Conservation (phyloP, 805 yeast genomes). For the Zygosaccharomyces bisporus region DNA sequence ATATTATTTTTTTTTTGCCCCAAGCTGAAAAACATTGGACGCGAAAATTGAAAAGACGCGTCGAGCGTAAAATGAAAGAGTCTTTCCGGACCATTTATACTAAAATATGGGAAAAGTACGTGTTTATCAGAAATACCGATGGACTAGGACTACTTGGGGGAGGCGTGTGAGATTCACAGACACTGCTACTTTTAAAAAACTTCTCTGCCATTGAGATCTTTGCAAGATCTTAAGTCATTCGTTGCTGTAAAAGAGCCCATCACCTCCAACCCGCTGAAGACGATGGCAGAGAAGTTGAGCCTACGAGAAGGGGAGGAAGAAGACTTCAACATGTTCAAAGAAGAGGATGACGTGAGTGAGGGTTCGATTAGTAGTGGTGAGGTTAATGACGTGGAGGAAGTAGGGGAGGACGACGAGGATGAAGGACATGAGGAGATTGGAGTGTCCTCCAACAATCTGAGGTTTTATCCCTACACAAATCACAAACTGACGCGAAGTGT, state of each 20-base stretch:
- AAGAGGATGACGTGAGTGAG: constrained; percentile 8
- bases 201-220: constrained; percentile 4
- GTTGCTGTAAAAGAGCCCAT: background rate
- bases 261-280: background rate
- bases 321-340: constrained; percentile 17
- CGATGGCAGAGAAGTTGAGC: constrained; percentile 8
- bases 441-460: constrained; percentile 23
- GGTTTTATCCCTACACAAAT: constrained; percentile 31
- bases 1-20: background rate
- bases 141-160: background rate
- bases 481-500: constrained; percentile 47
- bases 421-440: constrained; percentile 6
- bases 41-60: constrained; percentile 6
- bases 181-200: background rate
- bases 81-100: background rate
- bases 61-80: background rate
- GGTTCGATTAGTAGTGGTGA: background rate
- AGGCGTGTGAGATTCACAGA: background rate
- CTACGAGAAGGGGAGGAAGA: constrained; percentile 14
- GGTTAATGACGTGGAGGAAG: background rate
- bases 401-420: constrained; percentile 1
- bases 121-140: constrained; percentile 3
- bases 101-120: background rate
- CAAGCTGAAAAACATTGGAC: constrained; percentile 5
- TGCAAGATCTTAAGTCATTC: background rate